Conservation (phyloP, 768 basidiomycete species). For the Ephemerocybe angulata region DNA sequence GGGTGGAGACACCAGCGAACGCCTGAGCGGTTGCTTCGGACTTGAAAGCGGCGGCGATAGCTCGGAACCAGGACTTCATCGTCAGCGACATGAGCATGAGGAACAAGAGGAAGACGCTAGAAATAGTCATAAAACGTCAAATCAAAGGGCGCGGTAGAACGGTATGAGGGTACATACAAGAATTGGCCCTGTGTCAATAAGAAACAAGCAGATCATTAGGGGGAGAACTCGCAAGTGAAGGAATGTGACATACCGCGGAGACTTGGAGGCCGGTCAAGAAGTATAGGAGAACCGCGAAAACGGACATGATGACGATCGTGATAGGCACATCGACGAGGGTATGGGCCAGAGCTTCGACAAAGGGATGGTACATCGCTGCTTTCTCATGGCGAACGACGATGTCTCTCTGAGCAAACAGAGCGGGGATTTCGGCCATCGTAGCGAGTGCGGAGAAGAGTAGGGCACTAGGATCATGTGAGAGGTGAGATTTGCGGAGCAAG, state of each 20-base stretch:
- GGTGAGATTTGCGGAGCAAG: background rate
- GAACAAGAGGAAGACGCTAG: conserved; percentile 57
- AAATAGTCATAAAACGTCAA: background rate
- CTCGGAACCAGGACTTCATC: conserved; percentile 78
- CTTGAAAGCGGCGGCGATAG: conserved; percentile 57
- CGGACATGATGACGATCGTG: conserved; percentile 38
- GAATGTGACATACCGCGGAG: no score
- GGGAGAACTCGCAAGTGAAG: no score
- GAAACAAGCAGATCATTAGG: no score
- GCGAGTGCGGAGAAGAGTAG: conserved; percentile 56
- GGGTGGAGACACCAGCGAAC: conserved; percentile 43
- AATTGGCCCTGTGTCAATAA: no score
- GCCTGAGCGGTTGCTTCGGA: conserved; percentile 61
- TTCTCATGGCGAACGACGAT: conserved; percentile 57
- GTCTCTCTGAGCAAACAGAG: conserved; percentile 56
- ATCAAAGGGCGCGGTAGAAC: no score
- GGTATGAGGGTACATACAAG: no score
- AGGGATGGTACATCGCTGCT: conserved; percentile 52
- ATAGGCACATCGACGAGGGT: conserved; percentile 62
- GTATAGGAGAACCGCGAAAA: conserved; percentile 53
- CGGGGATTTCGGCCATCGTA: conserved; percentile 61
- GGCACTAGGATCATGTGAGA: conserved; percentile 32
- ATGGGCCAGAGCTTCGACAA: conserved; percentile 42
- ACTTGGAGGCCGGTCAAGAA: conserved; percentile 61
- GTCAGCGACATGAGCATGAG: conserved; percentile 53